These are phyloP conservation scores for Phaeoacremonium minimum DNA, from an alignment of 2,329 filamentous ascomycete species.

Conservation along the genomic window DNA sequence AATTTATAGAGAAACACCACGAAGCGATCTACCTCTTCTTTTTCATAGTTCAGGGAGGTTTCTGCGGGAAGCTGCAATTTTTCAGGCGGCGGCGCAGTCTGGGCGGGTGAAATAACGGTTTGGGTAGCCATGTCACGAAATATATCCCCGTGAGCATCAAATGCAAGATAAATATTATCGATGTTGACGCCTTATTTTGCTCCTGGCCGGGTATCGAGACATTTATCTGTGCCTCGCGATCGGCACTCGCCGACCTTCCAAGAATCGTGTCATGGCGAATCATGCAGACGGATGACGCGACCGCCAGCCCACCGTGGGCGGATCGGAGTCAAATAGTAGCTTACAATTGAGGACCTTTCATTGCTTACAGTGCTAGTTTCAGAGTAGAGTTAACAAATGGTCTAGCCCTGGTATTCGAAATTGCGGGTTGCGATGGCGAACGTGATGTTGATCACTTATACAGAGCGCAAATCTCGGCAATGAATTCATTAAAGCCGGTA, in stretches of 20 bases:
- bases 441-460: too few relatives aligned
- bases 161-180: neutral
- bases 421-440: too few relatives aligned
- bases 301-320: too few relatives aligned
- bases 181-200: too few relatives aligned
- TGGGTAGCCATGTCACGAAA: neutral
- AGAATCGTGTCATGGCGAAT: neutral
- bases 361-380: too few relatives aligned
- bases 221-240: neutral
- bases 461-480: too few relatives aligned
- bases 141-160: neutral
- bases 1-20: neutral
- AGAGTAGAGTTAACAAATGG: too few relatives aligned
- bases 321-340: too few relatives aligned
- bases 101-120: neutral
- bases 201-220: neutral
- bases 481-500: too few relatives aligned
- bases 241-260: neutral
- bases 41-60: neutral
- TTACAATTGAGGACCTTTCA: too few relatives aligned
- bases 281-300: neutral
- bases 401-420: too few relatives aligned
- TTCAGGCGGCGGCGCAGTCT: neutral
- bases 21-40: neutral
- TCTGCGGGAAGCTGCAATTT: neutral